Conservation (phyloP, 2,329 filamentous ascomycete genomes). For the Calonectria hawksworthii region DNA sequence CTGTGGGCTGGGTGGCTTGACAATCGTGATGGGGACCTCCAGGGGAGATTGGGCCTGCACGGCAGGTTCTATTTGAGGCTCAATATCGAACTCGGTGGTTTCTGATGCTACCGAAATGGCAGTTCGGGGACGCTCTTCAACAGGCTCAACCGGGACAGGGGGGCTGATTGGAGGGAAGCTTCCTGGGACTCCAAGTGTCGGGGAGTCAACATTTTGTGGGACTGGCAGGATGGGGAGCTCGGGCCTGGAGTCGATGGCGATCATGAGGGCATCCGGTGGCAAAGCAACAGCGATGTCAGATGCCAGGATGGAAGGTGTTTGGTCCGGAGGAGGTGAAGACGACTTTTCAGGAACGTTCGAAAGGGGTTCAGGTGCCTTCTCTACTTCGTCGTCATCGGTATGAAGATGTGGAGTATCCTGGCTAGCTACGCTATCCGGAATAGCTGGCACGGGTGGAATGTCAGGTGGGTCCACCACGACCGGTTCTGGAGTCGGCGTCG, state of each 20-base stretch:
- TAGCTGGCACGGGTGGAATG: conserved; percentile 40
- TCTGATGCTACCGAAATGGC: conserved; percentile 72
- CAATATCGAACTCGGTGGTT: conserved; percentile 80
- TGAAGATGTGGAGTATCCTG: conserved; percentile 28
- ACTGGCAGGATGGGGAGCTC: conserved; percentile 27
- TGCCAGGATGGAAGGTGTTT: conserved; percentile 33
- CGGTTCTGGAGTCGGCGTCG: conserved; percentile 37
- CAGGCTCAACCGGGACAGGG: conserved; percentile 46
- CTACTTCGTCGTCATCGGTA: conserved; percentile 27
- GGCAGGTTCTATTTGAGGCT: conserved; percentile 73
- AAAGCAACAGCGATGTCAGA: conserved; percentile 41
- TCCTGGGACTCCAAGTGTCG: conserved; percentile 76
- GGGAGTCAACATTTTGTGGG: conserved; percentile 66
- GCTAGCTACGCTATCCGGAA: conserved; percentile 33
- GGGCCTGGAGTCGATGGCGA: conserved; percentile 30
- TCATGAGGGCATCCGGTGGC: conserved; percentile 39
- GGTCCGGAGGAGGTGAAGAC: conserved; percentile 37
- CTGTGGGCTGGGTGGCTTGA: conserved; percentile 49
- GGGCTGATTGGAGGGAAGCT: conserved; percentile 65
- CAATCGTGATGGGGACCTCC: conserved; percentile 43
- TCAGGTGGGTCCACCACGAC: conserved; percentile 28
- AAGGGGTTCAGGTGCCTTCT: conserved; percentile 24
- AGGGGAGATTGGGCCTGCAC: conserved; percentile 49
- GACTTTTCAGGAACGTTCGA: conserved; percentile 26
- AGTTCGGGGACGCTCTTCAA: conserved; percentile 68